Base-by-base conservation (phyloP, 2,329 filamentous ascomycete species). In the Karstenula rhodostoma region DNA sequence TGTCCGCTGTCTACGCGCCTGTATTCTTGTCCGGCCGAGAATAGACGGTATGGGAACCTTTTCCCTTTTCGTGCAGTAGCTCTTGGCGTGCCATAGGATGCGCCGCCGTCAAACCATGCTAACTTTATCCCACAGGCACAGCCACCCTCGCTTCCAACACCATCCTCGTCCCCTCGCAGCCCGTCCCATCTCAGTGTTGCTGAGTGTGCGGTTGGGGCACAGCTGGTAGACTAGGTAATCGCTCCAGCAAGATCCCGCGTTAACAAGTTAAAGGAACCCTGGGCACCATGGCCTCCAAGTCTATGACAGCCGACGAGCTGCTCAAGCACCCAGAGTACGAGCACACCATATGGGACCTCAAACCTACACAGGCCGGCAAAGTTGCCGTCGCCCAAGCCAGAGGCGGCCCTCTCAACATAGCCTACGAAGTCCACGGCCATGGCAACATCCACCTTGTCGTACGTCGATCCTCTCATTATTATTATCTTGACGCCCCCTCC, bases 351-450 rank as follows among this genome's bases (percentile, higher is more conserved):
- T 94, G 90, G 89, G 81, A 86, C 29, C 85, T 96, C 23, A 84
- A 88, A 68, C 89, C 92, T 5, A 84, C 87, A 50, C 81, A 82
- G 43, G 82, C 84, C 52, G 92, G 89, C 4, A 84, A 83, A 46
- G 72, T 87, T 7, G 78, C 86, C 2, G 91, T 92, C 29, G 92
- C 90, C n/a, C 81, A 85, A 57, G 86, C 81, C 40, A 85, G 91
- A 68, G 90, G 92, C 64, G 92, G 91, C 1, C 92, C 92, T 22
- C 81, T 96, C 66, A 85, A 90, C 48, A 87, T 96, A 55, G 83
- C 87, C 56, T 96, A 91, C 84, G 91, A 95, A 77, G 82, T 95
- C 50, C 92, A 96, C 80, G 92, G 93, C 58, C 80, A 84, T 62
- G 92, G 92, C 3, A 86, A 89, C 50, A 83, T 85, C 65, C 90